Conservation (phyloP, 495 filamentous ascomycete species). For the Zalerion maritima region DNA sequence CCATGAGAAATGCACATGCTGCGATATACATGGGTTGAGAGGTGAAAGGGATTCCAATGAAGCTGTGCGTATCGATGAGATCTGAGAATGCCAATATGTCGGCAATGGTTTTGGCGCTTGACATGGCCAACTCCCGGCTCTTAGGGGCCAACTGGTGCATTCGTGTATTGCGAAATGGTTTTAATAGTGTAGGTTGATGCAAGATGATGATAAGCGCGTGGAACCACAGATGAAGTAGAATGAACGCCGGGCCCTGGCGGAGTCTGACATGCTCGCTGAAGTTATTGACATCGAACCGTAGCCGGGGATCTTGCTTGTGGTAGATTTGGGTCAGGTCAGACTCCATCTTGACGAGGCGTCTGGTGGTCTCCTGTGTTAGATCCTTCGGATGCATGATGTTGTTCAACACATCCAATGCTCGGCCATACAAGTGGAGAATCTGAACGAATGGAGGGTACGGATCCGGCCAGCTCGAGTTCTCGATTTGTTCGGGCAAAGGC, state of each 20-base stretch:
- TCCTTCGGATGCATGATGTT: slow-evolving; percentile 63
- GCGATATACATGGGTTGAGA: slow-evolving; percentile 85
- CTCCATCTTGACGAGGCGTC: slow-evolving; percentile 57
- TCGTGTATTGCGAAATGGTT: slow-evolving; percentile 53
- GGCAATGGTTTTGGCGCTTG: slow-evolving; percentile 75
- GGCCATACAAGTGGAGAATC: slow-evolving; percentile 71
- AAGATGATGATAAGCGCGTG: slow-evolving; percentile 74
- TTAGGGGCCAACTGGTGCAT: slow-evolving; percentile 57
- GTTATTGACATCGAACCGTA: slow-evolving; percentile 68
- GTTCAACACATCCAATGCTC: slow-evolving; percentile 70
- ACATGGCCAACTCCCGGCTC: slow-evolving; percentile 70
- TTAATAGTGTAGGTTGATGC: slow-evolving; percentile 66
- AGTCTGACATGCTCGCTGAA: slow-evolving; percentile 63
- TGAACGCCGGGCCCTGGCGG: slow-evolving; percentile 68
- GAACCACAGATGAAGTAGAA: slow-evolving; percentile 85
- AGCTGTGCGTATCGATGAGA: slow-evolving; percentile 61
- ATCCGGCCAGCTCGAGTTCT: slow-evolving; percentile 53
- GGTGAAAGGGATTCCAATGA: slow-evolving; percentile 75
- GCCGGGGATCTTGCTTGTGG: slow-evolving; percentile 50
- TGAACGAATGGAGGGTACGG: slow-evolving; percentile 67
- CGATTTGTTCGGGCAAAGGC: slow-evolving; percentile 46
- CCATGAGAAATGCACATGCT: slow-evolving; percentile 73
- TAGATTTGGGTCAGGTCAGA: slow-evolving; percentile 66
- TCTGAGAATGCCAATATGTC: slow-evolving; percentile 72
- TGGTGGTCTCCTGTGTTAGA: slow-evolving; percentile 54